A percentile compares a stretch with the other conserved stretches of the same genome.
These are phyloP conservation scores for Lithospermum erythrorhizon DNA, from an alignment of 257 asterid species.

Conservation along the genomic window DNA sequence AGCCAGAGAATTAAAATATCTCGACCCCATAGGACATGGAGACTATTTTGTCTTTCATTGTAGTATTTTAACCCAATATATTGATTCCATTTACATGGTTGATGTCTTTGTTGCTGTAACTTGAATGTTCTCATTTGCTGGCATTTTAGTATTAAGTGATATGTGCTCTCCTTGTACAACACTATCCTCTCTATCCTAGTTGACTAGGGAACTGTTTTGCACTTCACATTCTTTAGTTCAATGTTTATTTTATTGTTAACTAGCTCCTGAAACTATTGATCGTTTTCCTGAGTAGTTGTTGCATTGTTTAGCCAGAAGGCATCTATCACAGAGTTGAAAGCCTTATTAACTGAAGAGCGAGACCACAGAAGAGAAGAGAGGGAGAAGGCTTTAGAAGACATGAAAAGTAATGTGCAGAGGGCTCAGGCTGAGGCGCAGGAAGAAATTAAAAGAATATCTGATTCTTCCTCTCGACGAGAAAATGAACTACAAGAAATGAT, in stretches of 20 bases:
- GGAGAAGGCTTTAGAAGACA: constrained; percentile 60
- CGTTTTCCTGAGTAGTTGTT: constrained; percentile 9
- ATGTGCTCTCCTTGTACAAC: too few relatives aligned
- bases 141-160: too few relatives aligned
- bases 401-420: constrained; percentile 62
- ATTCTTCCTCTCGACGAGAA: constrained; percentile 60
- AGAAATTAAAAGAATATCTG: constrained; percentile 61
- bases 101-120: too few relatives aligned
- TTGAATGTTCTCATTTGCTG: too few relatives aligned
- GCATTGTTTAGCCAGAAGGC: constrained; percentile 67
- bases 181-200: too few relatives aligned
- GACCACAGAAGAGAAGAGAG: constrained; percentile 88
- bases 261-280: background rate
- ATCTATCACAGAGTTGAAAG: constrained; percentile 68
- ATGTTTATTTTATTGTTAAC: background rate
- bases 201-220: background rate
- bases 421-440: constrained; percentile 78
- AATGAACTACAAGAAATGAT: constrained; percentile 90
- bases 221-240: background rate
- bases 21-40: too few relatives aligned
- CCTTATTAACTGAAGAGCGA: constrained; percentile 80
- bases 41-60: too few relatives aligned
- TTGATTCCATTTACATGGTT: too few relatives aligned
- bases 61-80: too few relatives aligned
- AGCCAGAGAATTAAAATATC: too few relatives aligned